Evolutionary conservation across 2,329 filamentous ascomycete genomes (phyloP).

Genomic region (Cladosporium sp.): DNA sequence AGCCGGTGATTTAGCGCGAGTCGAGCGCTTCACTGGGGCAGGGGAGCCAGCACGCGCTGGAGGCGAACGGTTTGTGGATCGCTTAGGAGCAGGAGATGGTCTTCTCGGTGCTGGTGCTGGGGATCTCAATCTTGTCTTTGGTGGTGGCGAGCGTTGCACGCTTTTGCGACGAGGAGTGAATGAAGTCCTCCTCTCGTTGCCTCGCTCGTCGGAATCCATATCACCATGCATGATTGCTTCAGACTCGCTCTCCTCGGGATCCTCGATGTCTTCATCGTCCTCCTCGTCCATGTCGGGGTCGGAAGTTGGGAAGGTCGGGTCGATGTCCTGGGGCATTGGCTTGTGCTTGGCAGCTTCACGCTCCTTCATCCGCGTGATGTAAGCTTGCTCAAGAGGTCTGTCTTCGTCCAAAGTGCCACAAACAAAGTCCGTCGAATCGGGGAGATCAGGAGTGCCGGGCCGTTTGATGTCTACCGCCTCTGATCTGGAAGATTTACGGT

Average conservation of each 20-base stretch:
- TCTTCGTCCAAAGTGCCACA: slow-evolving; percentile 97
- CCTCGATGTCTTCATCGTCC: slow-evolving; percentile 60
- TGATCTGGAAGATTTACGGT: slow-evolving; percentile 8
- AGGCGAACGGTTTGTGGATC: slow-evolving; percentile 33
- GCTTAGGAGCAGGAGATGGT: slow-evolving; percentile 36
- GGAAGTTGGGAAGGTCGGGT: slow-evolving; percentile 93
- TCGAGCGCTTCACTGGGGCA: slow-evolving; percentile 36
- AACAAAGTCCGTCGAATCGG: slow-evolving; percentile 98
- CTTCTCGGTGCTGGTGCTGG: slow-evolving; percentile 21
- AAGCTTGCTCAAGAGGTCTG: slow-evolving; percentile 87
- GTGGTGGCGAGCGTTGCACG: slow-evolving; percentile 32
- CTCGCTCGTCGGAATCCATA: slow-evolving; percentile 28
- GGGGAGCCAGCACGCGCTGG: slow-evolving; percentile 26
- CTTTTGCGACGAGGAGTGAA: slow-evolving; percentile 11
- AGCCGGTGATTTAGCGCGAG: slow-evolving; percentile 30
- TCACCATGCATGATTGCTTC: slow-evolving; percentile 58
- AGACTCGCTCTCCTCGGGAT: slow-evolving; percentile 61
- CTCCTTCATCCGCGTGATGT: slow-evolving; percentile 77
- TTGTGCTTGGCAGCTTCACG: slow-evolving; percentile 77
- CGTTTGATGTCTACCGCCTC: slow-evolving; percentile 30
- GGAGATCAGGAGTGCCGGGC: slow-evolving; percentile 62
- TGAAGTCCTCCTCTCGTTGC: slow-evolving; percentile 8
- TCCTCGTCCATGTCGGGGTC: slow-evolving; percentile 82
- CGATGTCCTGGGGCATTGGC: slow-evolving; percentile 88
- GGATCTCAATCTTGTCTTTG: slow-evolving; percentile 26